These are phyloP conservation scores for Trypanosomatidae sp. DNA, from an alignment of 208 protist genomes.

Conservation along the genomic window DNA sequence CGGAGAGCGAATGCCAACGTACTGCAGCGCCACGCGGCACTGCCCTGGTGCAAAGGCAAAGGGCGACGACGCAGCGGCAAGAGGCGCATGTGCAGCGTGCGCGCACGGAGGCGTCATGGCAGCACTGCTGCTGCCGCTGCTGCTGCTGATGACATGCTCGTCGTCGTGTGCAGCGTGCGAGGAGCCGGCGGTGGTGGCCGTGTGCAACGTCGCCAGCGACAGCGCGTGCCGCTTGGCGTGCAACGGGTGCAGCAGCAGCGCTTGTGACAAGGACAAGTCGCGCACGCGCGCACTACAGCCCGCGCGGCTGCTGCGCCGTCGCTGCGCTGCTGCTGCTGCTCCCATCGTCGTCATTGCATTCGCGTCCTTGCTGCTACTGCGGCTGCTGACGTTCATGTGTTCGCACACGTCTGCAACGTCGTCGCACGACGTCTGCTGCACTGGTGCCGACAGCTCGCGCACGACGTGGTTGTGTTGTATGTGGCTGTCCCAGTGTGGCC, in stretches of 20 bases:
- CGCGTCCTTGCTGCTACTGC: not conserved
- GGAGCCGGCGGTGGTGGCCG: not conserved
- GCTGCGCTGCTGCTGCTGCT: not conserved
- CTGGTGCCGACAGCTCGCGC: constrained; percentile 17
- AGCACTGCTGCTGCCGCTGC: not conserved
- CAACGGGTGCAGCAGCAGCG: too few relatives aligned
- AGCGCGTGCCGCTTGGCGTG: too few relatives aligned
- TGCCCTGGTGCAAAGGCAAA: constrained; percentile 29
- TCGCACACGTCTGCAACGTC: not conserved
- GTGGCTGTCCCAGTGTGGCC: constrained; percentile 50
- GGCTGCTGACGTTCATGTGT: not conserved
- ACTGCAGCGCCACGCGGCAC: constrained; percentile 50
- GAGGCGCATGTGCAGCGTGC: not conserved
- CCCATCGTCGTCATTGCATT: constrained; percentile 2
- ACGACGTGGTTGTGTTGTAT: constrained; percentile 22
- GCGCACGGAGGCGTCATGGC: not conserved
- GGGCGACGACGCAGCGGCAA: not conserved
- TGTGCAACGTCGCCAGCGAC: not conserved
- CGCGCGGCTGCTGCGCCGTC: too few relatives aligned
- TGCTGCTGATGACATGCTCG: not conserved
- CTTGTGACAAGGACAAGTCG: too few relatives aligned
- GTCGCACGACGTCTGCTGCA: not conserved
- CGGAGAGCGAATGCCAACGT: constrained; percentile 44
- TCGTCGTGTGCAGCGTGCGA: not conserved
- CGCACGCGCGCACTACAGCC: too few relatives aligned